Conservation (phyloP, 805 yeast genomes). For the Maudiozyma barnettii region DNA sequence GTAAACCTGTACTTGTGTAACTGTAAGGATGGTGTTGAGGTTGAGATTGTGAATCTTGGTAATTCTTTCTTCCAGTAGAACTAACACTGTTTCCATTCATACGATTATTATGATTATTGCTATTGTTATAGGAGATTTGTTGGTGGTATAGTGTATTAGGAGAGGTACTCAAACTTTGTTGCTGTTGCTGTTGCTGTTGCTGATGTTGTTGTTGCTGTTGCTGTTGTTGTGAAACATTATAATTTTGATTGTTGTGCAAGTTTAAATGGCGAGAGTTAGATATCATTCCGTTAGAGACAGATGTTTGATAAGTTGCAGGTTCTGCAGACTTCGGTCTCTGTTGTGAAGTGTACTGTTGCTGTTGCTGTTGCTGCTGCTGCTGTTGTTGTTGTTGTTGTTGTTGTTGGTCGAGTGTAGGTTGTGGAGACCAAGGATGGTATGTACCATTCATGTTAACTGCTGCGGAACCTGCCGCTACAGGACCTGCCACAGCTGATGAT, state of each 20-base stretch:
- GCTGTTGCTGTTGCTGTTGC: not conserved
- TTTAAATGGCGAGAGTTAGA: not conserved
- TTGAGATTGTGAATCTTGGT: not conserved
- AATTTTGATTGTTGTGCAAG: not conserved
- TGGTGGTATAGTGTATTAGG: not conserved
- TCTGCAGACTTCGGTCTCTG: constrained; percentile 37
- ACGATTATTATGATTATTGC: not conserved
- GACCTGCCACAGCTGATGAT: not conserved
- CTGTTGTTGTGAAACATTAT: not conserved
- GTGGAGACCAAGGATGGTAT: constrained; percentile 28
- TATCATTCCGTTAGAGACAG: not conserved
- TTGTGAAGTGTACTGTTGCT: constrained; percentile 5
- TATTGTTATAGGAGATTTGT: not conserved
- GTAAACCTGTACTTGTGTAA: not conserved
- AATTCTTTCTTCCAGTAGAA: not conserved
- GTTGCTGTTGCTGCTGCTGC: constrained; percentile 24
- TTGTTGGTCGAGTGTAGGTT: constrained; percentile 27
- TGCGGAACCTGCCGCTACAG: constrained; percentile 1
- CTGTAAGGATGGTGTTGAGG: not conserved
- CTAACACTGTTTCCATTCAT: not conserved
- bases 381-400: constrained; percentile 17
- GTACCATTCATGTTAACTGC: not conserved
- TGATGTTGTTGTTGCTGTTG: not conserved
- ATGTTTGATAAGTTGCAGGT: constrained; percentile 14
- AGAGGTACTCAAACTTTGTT: not conserved